Evolutionary conservation across 2,329 filamentous ascomycete species (phyloP).

Genomic region (Tolypocladium nubicola): DNA sequence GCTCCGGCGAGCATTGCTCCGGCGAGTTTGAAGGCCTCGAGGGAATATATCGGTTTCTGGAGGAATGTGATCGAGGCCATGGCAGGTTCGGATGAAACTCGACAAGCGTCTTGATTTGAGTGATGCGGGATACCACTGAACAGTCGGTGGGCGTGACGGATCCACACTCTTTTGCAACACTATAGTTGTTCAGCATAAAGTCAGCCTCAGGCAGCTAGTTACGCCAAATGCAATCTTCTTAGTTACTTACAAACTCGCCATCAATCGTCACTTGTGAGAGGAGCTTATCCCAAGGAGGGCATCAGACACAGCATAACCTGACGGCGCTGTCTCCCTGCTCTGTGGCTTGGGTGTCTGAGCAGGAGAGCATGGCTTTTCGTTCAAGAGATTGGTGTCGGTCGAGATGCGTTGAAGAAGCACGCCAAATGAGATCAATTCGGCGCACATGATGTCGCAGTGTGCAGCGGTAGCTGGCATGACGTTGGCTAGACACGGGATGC

Average conservation of each 20-base stretch:
- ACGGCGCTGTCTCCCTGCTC: not conserved
- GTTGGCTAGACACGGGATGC: not conserved
- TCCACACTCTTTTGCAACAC: slow-evolving; percentile 13
- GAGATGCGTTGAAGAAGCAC: slow-evolving; percentile 23
- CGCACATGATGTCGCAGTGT: slow-evolving; percentile 20
- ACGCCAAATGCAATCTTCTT: not conserved
- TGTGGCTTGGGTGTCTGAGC: not conserved
- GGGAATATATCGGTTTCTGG: slow-evolving; percentile 47
- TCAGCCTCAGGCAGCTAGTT: not conserved
- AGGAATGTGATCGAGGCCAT: slow-evolving; percentile 41
- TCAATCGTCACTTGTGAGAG: not conserved
- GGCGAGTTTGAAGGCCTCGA: slow-evolving; percentile 44
- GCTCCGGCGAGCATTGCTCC: slow-evolving; percentile 31
- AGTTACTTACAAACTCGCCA: not conserved
- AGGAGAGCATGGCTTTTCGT: not conserved
- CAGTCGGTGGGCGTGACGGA: not conserved
- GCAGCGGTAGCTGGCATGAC: slow-evolving; percentile 1
- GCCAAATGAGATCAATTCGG: slow-evolving; percentile 24
- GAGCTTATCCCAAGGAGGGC: not conserved
- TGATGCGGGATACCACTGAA: not conserved
- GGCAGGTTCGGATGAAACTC: slow-evolving; percentile 18
- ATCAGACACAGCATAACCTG: not conserved
- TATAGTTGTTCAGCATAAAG: not conserved
- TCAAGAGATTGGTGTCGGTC: slow-evolving; percentile 12
- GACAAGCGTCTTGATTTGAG: not conserved